Evolutionary conservation across 352 stramenopile genomes (phyloP), one percentile per base, ranked within the genome.

Genomic region (Blastocystis sp.): DNA sequence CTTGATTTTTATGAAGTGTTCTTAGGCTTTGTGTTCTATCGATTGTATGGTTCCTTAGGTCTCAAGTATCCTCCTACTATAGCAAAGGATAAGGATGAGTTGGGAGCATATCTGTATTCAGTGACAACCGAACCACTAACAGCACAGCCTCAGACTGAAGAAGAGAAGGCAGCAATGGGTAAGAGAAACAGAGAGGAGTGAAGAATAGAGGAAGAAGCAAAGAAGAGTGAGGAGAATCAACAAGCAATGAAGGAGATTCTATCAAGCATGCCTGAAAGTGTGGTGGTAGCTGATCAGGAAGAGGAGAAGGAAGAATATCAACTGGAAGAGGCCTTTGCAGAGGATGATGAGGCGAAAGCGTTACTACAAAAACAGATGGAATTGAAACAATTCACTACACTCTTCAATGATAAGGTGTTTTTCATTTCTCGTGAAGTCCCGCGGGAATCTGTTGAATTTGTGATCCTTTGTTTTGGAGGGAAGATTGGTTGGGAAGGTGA

Each of bases 1-100:
- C 93, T 99, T 52, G 97, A 99, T 92, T 99, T 99, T 88, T 98
- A 99, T 90, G 92, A 98, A 87, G 94, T 96, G 65, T 90, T 99
- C 35, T 91, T 99, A 75, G 95, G 97, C 90, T 99, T 99, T 90
- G 95, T 98, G 42, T 92, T 98, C 89, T 98, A 94, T 89, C 97
- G 98, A 90, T 91, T 99, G 5, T 99, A 98, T 90, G 93, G 92
- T 87, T 93, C 95, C 49, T 89, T 97, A 35, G 96, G 95, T 29
- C 90, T 98, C 14, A 88, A 91, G 42, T 98, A 98, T 90, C 96
- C 96, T 27, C 93, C 97, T 29, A 93, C 93, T 89, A 93, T 96
- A 86, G 92, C 96, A 87, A 65, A 88, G 43, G 89, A 93, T 59
- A 88, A 94, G 43, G 93, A 96, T 39, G 78, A 88, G 42, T 78